phyloP scores from a whole-genome alignment of 1,139 yeast species.

The Kurtzmaniella quercitrusa region DNA sequence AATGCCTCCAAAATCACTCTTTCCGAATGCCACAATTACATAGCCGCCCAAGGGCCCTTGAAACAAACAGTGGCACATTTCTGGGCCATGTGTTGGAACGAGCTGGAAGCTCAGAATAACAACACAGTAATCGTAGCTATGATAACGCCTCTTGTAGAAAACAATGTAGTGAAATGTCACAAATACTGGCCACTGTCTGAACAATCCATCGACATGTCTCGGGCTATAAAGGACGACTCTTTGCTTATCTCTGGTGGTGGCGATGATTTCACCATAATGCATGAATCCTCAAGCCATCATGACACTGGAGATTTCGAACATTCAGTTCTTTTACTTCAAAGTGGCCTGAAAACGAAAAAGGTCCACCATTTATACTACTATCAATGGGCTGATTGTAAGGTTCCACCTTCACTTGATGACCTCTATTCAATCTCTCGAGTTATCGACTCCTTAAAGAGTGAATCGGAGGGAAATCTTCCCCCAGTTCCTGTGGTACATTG shows the following conservation, averaged over 20 bases:
- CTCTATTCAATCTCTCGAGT: slow-evolving; percentile 27
- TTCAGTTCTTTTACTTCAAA: slow-evolving; percentile 24
- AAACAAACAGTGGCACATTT: slow-evolving; percentile 59
- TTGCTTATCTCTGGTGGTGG: slow-evolving; percentile 18
- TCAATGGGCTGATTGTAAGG: slow-evolving; percentile 55
- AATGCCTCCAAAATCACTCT: slow-evolving; percentile 38
- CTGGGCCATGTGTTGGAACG: slow-evolving; percentile 78
- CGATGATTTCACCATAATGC: slow-evolving; percentile 16
- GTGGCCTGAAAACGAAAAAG: slow-evolving; percentile 22
- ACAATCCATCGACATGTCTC: slow-evolving; percentile 18
- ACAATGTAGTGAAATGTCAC: slow-evolving; percentile 58
- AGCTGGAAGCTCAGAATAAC: slow-evolving; percentile 31
- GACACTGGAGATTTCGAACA: slow-evolving; percentile 23
- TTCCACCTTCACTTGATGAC: slow-evolving; percentile 41
- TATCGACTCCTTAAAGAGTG: slow-evolving; percentile 12
- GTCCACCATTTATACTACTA: slow-evolving; percentile 53
- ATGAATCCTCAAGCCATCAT: slow-evolving; percentile 15
- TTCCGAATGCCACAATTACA: slow-evolving; percentile 18
- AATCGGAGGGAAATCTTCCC: slow-evolving; percentile 5
- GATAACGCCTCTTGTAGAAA: slow-evolving; percentile 79
- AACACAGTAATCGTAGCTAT: slow-evolving; percentile 62
- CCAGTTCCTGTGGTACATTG: slow-evolving; percentile 58
- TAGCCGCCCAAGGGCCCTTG: slow-evolving; percentile 62
- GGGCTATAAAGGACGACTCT: slow-evolving; percentile 17
- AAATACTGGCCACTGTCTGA: slow-evolving; percentile 64